These are phyloP conservation scores for Aspergillus sp. DNA, from an alignment of 2,329 filamentous ascomycete genomes.

Conservation along the genomic window DNA sequence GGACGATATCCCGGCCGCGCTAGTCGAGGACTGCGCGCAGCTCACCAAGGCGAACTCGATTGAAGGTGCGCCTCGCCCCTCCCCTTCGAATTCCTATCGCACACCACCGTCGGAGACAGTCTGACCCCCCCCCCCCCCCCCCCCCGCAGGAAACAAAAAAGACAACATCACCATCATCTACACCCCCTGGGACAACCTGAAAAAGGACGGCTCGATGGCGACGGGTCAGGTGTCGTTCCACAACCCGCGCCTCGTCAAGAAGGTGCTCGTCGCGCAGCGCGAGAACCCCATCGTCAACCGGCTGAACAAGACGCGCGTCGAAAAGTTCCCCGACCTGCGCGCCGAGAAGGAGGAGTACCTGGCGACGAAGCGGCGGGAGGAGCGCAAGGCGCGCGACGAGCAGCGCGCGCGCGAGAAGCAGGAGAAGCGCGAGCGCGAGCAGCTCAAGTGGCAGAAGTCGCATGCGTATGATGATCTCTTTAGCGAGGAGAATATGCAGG, in stretches of 20 bases:
- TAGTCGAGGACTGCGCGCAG: slow-evolving; percentile 89
- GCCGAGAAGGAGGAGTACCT: slow-evolving; percentile 77
- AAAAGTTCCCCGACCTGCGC: slow-evolving; percentile 79
- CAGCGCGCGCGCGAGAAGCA: slow-evolving; percentile 41
- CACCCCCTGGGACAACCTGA: slow-evolving; percentile 94
- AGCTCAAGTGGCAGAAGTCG: slow-evolving; percentile 93
- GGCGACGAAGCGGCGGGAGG: slow-evolving; percentile 68
- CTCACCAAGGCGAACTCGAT: slow-evolving; percentile 99
- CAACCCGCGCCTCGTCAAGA: slow-evolving; percentile 78
- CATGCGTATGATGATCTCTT: slow-evolving; percentile 96
- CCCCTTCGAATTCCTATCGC: too few relatives aligned
- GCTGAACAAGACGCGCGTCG: slow-evolving; percentile 94
- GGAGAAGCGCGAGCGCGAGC: slow-evolving; percentile 70
- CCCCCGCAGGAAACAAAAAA: slow-evolving; percentile 86
- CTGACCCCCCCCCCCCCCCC: too few relatives aligned
- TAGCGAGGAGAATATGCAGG: slow-evolving; percentile 74
- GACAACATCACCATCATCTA: slow-evolving; percentile 97
- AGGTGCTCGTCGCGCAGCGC: slow-evolving; percentile 72
- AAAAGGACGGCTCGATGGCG: slow-evolving; percentile 95
- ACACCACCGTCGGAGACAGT: too few relatives aligned
- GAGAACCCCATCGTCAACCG: slow-evolving; percentile 93
- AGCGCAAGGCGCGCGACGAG: slow-evolving; percentile 48
- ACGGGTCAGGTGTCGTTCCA: slow-evolving; percentile 94
- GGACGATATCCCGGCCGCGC: slow-evolving; percentile 73
- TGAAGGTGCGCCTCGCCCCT: slow-evolving; percentile 76